Evolutionary conservation across 164 flowering plant species (phyloP), one percentile per base, ranked within the genome.

Genomic region (Magnolia changhungtana): DNA sequence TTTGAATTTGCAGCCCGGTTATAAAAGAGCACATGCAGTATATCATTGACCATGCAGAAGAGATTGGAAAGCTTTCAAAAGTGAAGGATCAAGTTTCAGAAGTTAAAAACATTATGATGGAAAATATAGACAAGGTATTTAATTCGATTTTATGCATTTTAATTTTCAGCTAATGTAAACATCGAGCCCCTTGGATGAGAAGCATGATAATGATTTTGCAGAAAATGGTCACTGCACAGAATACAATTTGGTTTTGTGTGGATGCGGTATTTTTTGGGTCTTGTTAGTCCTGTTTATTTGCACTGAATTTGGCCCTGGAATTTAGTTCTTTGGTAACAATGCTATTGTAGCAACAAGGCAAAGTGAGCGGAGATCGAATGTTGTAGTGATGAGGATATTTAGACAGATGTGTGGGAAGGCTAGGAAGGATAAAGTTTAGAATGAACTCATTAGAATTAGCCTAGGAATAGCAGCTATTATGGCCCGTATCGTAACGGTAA

Each of bases 81-180:
- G 96, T 94, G 77, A 88, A 94, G 86, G 95, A 91, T 75, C 97
- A 92, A 86, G 97, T 94, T 81, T 91, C 95, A 70, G 94, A 94
- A 85, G 97, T 92, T 45, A 89, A 91, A 83, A 91, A 87, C 70
- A 89, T 94, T 67, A 91, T 92, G 95, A 72, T 90, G 77, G 97
- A 91, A 76, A 94, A 92, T 76, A 89, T 94, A 76, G 94, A 92
- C 87, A 90, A 91, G 96, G 98, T 92, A 89, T 66, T 67, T 29
- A 13, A 78, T 75, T 76, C 49, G 66, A 6, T 20, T 71, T 1
- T 2, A 63, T 19, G 20, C 3, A 71, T n/a, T 71, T 45, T 16
- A 55, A 23, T 19, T 37, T 14, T 55, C 69, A 55, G 50, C 27
- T 55, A 66, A 52, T n/a, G 45, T 23, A 20, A 21, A n/a, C 58